Evolutionary conservation across 1,139 yeast genomes (phyloP), one percentile per base, ranked within the genome.

Genomic region (Kodamaea alishanica): DNA sequence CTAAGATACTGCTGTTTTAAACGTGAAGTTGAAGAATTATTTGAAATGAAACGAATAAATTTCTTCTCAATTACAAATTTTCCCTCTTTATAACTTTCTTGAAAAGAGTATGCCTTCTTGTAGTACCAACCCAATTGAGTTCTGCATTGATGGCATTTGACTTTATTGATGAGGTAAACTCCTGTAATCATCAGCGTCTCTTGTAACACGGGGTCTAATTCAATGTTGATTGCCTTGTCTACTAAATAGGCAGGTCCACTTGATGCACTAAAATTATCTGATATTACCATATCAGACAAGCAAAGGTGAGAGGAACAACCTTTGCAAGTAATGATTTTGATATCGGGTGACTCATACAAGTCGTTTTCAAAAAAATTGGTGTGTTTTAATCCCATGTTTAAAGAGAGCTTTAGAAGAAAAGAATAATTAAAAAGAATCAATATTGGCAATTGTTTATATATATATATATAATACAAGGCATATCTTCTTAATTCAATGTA

Each of bases 41-140:
- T 50, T 23, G 41, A 25, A 26, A 52, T 45, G 36, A 49, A 46
- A 32, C 40, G 42, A 28, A 57, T 46, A 43, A 37, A 66, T 30
- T 54, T 55, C 38, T 61, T 65, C 61, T 86, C 95, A 55, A 87
- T 78, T 34, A 86, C 90, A 57, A 66, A 86, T 56, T 82, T 81
- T 35, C 89, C 88, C 55, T 81, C 92, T 57, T 88, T 87, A 58
- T 87, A 87, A 44, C 69, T 65, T 59, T 87, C 88, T 24, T 66
- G 55, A 37, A 63, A 61, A 33, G 68, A 65, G 45, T 67, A 77
- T 8, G 92, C 75, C 51, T 73, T 75, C 44, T 82, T 69, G 58
- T 88, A 88, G 48, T 73, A 76, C 96, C 96, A 87, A 7, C 96
- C 96, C 27, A 87, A 62, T 34, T 69, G 68, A 4, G 61, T 55